Evolutionary conservation across 2,329 filamentous ascomycete genomes (phyloP), one percentile per base, ranked within the genome.

Genomic region (Aschersonia sp.): DNA sequence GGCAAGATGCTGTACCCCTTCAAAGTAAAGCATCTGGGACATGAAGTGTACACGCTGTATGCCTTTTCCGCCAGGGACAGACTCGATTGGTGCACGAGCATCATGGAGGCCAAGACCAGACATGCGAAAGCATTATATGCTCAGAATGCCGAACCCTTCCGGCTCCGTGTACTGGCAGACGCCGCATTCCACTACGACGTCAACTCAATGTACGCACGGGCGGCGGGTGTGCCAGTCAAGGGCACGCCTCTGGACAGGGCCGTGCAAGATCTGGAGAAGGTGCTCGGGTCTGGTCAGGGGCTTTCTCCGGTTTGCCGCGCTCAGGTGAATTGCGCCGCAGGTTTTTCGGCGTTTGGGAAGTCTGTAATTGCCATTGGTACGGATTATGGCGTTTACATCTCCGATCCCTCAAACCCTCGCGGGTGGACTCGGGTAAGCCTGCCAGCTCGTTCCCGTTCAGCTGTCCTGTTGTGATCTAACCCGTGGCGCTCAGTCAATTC

Each of bases 111-210:
- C 32, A 98, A 98, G 70, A 94, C 88, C 6, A 81, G 84, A 50
- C 89, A 98, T 61, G 92, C 92, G 29, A 83, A 87, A 46, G 86
- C 89, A 4, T 70, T 97, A 5, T 85, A 86, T 63, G 81, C 85
- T 4, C 92, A 98, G 59, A 94, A 97, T 59, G 90, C 92, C 0
- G 92, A 98, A 62, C 92, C 92, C 0, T 98, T 98, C 74, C 77
- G 87, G 45, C 70, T 98, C 6, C 81, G 87, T 29, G 88, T 98
- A 7, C 82, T 98, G 61, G 89, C 92, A 0, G 92, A 98, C 60
- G 83, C 85, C 42, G 86, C 89, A 0, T 98, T 98, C 62, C 81
- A 83, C 9, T 89, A 88, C 56, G 87, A 94, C 54, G 66, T 70
- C 4, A 61, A 75, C 48, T 74, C 77, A 4, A 68, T 72, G 44